Percentiles rank a stretch among this genome's conserved stretches.
These are phyloP conservation scores for Pestalotiopsis sp. DNA, from an alignment of 2,329 filamentous ascomycete genomes.

Conservation along the genomic window DNA sequence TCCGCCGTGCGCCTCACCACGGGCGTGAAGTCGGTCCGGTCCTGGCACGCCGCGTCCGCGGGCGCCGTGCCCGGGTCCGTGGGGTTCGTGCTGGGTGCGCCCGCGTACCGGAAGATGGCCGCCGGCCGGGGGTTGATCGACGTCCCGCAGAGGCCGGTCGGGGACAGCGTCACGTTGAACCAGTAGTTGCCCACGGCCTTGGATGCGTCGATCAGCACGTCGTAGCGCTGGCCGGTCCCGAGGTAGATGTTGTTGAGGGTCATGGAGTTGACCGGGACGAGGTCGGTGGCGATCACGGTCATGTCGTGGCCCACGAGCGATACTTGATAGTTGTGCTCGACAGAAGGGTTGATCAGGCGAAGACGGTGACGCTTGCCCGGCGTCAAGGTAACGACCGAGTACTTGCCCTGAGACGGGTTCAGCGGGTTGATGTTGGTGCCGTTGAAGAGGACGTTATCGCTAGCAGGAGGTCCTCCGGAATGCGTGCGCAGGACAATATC, in stretches of 20 bases:
- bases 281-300: conserved; percentile 51
- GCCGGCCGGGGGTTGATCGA: conserved; percentile 33
- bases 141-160: conserved; percentile 27
- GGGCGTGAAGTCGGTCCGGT: conserved; percentile 19
- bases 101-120: conserved; percentile 39
- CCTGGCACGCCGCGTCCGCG: conserved; percentile 18
- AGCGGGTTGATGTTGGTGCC: conserved; percentile 38
- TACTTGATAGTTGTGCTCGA: conserved; percentile 47
- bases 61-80: conserved; percentile 26
- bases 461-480: conserved; percentile 24
- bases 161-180: conserved; percentile 36
- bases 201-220: conserved; percentile 47
- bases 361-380: conserved; percentile 49
- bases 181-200: conserved; percentile 37
- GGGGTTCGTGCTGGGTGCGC: conserved; percentile 28
- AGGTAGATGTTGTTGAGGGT: conserved; percentile 50
- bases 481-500: conserved; percentile 16
- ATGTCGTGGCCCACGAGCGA: conserved; percentile 49
- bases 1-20: conserved; percentile 28
- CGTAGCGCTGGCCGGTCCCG: conserved; percentile 46
- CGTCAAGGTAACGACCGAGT: conserved; percentile 34
- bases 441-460: conserved; percentile 43
- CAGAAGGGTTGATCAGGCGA: conserved; percentile 52
- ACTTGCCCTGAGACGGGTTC: conserved; percentile 27
- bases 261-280: conserved; percentile 52